Evolutionary conservation across 306 rosid genomes (phyloP).

Genomic region (Prunus armeniaca): DNA sequence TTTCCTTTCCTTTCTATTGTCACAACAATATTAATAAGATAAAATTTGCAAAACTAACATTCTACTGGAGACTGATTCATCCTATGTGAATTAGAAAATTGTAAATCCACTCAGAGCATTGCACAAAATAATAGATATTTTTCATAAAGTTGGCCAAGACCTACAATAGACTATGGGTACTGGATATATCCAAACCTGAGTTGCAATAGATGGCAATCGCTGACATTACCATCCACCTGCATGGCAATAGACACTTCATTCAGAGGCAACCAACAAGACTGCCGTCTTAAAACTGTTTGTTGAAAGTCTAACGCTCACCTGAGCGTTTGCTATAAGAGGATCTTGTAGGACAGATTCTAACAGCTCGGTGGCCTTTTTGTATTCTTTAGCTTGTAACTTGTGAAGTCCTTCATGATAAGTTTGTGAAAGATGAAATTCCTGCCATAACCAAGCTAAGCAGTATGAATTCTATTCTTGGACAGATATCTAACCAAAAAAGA

Average conservation of each 20-base stretch:
- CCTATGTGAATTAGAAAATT: background rate
- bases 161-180: background rate
- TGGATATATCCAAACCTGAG: slow-evolving; percentile 62
- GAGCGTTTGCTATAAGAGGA: slow-evolving; percentile 66
- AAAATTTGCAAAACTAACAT: background rate
- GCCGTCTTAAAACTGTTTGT: background rate
- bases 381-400: slow-evolving; percentile 80
- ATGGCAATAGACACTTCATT: slow-evolving; percentile 7
- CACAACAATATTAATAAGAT: background rate
- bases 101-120: background rate
- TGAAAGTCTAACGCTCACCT: slow-evolving; percentile 31
- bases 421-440: slow-evolving; percentile 96
- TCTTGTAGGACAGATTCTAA: slow-evolving; percentile 83
- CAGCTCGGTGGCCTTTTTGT: slow-evolving; percentile 72
- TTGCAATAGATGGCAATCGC: slow-evolving; percentile 81
- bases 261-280: slow-evolving; percentile 9
- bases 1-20: background rate
- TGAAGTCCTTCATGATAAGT: slow-evolving; percentile 92
- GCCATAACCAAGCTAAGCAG: slow-evolving; percentile 22
- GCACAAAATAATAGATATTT: background rate
- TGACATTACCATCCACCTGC: slow-evolving; percentile 73
- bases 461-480: background rate
- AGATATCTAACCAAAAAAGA: background rate
- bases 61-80: background rate
- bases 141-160: background rate